A percentile compares a stretch with the other conserved stretches of the same genome.
Conservation (phyloP, 2,329 filamentous ascomycete species). For the Pseudogymnoascus verrucosus region DNA sequence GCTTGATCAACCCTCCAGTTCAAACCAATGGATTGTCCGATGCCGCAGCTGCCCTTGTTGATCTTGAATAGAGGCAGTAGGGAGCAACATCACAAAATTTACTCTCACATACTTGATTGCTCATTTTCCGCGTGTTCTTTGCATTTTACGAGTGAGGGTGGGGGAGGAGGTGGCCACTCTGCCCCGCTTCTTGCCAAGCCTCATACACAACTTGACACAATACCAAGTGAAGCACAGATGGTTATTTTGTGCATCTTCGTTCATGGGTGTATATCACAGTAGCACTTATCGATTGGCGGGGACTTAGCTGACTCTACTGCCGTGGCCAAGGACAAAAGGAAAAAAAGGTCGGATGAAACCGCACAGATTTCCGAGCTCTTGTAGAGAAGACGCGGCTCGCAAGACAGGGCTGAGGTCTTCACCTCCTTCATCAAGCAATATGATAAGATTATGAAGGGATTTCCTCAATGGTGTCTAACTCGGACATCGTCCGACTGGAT, state of each 20-base stretch:
- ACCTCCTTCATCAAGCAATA: background rate
- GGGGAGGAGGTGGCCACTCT: background rate
- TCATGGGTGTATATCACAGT: background rate
- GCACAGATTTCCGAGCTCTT: background rate
- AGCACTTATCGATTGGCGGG: background rate
- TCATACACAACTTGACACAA: conserved; percentile 6
- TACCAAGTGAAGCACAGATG: background rate
- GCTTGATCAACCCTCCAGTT: background rate
- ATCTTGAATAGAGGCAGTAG: background rate
- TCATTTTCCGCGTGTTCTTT: background rate
- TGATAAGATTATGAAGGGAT: conserved; percentile 2
- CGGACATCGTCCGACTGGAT: background rate
- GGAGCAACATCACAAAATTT: background rate
- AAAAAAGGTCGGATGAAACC: conserved; percentile 3
- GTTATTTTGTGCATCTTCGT: background rate
- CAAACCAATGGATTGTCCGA: background rate
- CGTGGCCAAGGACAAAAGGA: conserved; percentile 1
- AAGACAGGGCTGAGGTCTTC: background rate
- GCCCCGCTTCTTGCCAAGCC: background rate
- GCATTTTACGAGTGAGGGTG: background rate
- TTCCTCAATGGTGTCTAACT: background rate
- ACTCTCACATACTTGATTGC: background rate
- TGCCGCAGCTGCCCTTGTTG: background rate
- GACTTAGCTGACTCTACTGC: background rate
- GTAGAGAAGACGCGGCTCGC: background rate